Base-by-base conservation (phyloP, 768 basidiomycete genomes). In the Inosperma sp. region DNA sequence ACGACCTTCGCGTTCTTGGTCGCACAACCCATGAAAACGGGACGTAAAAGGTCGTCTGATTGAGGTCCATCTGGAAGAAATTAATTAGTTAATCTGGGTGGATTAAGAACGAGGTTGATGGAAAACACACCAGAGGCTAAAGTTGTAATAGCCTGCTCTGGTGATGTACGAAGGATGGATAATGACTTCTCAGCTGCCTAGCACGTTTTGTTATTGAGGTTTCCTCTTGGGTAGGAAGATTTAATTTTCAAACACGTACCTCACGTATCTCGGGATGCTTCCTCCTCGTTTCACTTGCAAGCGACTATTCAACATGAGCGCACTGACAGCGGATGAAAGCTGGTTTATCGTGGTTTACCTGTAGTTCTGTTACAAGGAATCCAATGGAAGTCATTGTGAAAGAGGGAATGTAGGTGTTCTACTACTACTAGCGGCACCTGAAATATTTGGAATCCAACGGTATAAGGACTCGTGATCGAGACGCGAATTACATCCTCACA, bases 1-100 rank as follows among this genome's bases (percentile, higher is more conserved):
- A 97, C 85, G 47, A 97, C 88, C 76, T 98, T 98, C 2, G 88
- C 83, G 59, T 92, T 92, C 69, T 87, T 91, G 4, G 92, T 96
- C 23, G 86, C 84, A 58, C 93, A 93, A 41, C 93, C 93, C 83
- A 95, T 90, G 62, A 93, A 92, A 1, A 97, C 83, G 0, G 95
- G 95, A 41, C 81, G 75, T 16, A 95, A 76, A 21, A 96, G 76
- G 53, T 87, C 86, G 37, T 87, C 82, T 1, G 90, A 83, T 65
- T 89, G 86, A 7, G 84, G 81, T 3, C 83, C 82, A 76, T 88
- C 85, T 89, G 56, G 8, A 34, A 25, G 36, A 25, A 4, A 37
- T 27, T 4, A 49, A 29, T n/a, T 13, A 3, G 40, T 52, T 23
- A 22, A 40, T 10, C 36, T 36, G 29, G 54, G 42, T 41, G 50